Conservation (phyloP, 139 green algal species). For the Chlorella vulgaris region DNA sequence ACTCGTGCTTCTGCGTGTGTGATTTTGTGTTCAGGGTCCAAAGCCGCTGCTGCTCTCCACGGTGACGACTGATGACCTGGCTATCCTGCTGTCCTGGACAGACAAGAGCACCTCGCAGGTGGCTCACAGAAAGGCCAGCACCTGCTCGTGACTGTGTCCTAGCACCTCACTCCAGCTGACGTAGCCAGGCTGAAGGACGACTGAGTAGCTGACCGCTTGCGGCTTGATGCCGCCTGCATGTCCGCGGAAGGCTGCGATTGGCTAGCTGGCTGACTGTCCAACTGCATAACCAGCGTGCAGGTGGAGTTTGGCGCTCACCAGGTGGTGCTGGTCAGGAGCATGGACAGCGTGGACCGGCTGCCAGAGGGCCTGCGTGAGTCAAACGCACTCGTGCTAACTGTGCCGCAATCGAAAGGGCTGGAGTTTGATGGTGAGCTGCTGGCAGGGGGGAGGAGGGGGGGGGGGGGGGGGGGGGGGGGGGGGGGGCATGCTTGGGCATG, state of each 20-base stretch:
- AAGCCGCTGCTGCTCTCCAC: constrained; percentile 63
- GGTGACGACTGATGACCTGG: constrained; percentile 54
- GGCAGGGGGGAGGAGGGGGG: no score
- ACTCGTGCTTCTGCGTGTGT: neutral
- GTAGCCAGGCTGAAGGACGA: neutral
- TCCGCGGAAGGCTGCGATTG: no score
- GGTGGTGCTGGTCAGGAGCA: constrained; percentile 71
- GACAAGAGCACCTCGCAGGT: constrained; percentile 53
- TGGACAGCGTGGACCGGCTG: constrained; percentile 49
- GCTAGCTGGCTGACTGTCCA: no score
- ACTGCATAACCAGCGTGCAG: constrained; percentile 36
- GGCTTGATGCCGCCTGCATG: no score
- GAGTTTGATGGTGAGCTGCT: constrained; percentile 81
- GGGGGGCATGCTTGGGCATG: no score
- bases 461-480: no score
- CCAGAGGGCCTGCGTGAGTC: constrained; percentile 50
- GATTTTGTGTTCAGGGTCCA: constrained; percentile 49
- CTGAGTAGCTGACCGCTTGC: no score
- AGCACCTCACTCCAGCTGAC: no score
- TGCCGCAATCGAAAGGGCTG: constrained; percentile 59
- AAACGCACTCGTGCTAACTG: constrained; percentile 72
- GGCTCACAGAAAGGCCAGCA: no score
- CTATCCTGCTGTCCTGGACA: constrained; percentile 59
- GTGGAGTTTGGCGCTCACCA: constrained; percentile 85
- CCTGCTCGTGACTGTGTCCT: no score